Evolutionary conservation across 2,329 filamentous ascomycete genomes (phyloP), one percentile per base, ranked within the genome.

Genomic region (Metarhizium anisopliae): DNA sequence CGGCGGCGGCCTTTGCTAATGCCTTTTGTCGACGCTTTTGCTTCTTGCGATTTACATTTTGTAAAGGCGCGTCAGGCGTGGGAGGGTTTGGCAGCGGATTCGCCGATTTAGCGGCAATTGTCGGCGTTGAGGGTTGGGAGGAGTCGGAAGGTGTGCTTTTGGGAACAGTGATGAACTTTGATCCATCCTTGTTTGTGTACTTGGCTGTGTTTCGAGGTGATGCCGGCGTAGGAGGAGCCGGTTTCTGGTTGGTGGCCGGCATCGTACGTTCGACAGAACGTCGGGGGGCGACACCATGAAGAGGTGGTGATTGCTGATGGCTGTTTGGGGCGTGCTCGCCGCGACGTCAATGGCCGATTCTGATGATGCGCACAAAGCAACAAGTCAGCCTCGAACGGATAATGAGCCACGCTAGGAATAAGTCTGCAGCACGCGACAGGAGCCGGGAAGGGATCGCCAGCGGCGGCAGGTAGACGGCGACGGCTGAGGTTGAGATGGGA

Each of bases 1-100:
- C 73, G 47, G 76, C 82, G 30, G 82, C 83, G 35, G 82, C 82
- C 67, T 86, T 83, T 58, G 86, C 86, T 36, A 89, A 87, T 38
- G 87, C 88, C 72, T 96, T 96, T 67, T 89, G 87, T 62, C 92
- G 83, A 63, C 92, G 84, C 78, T 96, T 96, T 71, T 94, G 89
- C 77, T 96, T 97, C 79, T 96, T 96, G 68, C 89, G 85, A 73
- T 96, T 96, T 53, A 92, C 86, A 8, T 77, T 67, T 49, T 76
- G 76, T 49, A 76, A 73, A 50, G 71, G 63, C 51, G 58, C 59
- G 58, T 72, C 66, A 58, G 57, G 53, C 50, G 59, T 62, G 57
- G 58, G 57, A 56, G 56, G 58, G 58, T 57, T 67, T 63, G 62
- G 45, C 60, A 62, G 59, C 63, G 61, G 58, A 62, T 66, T 58